Evolutionary conservation across 345 rosid genomes (phyloP).

Genomic region (Syzygium jambos): DNA sequence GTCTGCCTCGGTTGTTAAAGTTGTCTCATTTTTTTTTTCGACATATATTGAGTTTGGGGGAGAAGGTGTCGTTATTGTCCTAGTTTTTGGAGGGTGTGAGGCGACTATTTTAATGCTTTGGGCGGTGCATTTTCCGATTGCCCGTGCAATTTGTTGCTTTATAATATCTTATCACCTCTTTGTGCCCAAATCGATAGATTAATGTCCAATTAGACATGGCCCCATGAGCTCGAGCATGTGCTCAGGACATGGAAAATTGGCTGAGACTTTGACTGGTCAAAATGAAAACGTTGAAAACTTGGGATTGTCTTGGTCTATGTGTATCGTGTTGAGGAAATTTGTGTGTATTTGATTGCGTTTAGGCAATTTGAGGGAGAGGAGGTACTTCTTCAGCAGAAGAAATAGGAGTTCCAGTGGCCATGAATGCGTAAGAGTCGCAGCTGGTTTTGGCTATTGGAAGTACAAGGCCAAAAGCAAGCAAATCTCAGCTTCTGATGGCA

Average conservation of each 20-base stretch:
- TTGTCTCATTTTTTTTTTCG: background rate
- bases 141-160: background rate
- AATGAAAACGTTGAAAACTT: background rate
- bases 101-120: background rate
- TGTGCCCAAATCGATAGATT: background rate
- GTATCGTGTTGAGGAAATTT: background rate
- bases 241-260: background rate
- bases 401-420: slow-evolving; percentile 1
- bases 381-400: slow-evolving; percentile 59
- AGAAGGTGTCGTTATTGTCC: background rate
- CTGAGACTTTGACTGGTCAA: background rate
- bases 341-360: background rate
- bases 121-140: background rate
- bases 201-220: slow-evolving; percentile 13
- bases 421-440: slow-evolving; percentile 20
- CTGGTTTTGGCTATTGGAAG: slow-evolving; percentile 76
- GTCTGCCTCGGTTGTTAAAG: background rate
- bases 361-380: slow-evolving; percentile 67
- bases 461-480: slow-evolving; percentile 39
- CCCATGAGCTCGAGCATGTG: slow-evolving; percentile 10
- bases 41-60: background rate
- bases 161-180: background rate
- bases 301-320: background rate
- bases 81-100: background rate
- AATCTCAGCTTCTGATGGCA: slow-evolving; percentile 25